phyloP scores from a whole-genome alignment of 148 eudicot genomes.

The Cornus kousa region DNA sequence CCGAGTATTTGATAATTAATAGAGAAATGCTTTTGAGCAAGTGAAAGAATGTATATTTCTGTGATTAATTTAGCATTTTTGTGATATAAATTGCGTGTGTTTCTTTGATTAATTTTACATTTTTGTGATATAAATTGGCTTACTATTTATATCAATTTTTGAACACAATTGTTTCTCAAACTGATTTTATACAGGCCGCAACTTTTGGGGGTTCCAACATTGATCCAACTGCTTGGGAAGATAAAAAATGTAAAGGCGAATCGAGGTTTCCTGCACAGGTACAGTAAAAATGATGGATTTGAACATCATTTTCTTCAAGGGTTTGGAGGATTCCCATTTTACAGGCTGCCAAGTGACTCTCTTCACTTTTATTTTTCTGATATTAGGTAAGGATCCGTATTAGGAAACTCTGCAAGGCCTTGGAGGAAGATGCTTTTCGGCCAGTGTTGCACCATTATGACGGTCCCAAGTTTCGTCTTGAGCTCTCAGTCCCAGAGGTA shows the following conservation, averaged over 20 bases:
- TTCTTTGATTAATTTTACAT: too few species aligned
- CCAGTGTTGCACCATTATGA: conserved; percentile 99
- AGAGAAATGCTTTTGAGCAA: background rate
- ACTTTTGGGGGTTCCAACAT: conserved; percentile 97
- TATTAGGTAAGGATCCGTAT: conserved; percentile 85
- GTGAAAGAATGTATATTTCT: background rate
- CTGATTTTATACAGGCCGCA: conserved; percentile 52
- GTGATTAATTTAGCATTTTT: too few species aligned
- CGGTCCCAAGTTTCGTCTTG: conserved; percentile 98
- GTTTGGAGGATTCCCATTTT: background rate
- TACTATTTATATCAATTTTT: background rate
- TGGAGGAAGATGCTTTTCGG: conserved; percentile 98
- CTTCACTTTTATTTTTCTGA: background rate
- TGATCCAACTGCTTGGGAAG: conserved; percentile 99
- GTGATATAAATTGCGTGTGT: background rate
- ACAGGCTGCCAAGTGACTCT: background rate
- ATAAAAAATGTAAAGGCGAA: conserved; percentile 98
- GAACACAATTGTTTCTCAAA: conserved; percentile 1
- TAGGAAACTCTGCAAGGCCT: conserved; percentile 79
- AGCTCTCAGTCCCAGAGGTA: conserved; percentile 97
- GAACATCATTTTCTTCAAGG: background rate
- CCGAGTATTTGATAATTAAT: background rate
- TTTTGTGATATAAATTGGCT: background rate
- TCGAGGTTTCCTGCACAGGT: conserved; percentile 99
- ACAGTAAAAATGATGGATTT: conserved; percentile 12